A percentile compares a stretch with the other conserved stretches of the same genome.
Evolutionary conservation across 2,329 filamentous ascomycete genomes (phyloP).

Genomic region (Sporothrix dimorphospora): DNA sequence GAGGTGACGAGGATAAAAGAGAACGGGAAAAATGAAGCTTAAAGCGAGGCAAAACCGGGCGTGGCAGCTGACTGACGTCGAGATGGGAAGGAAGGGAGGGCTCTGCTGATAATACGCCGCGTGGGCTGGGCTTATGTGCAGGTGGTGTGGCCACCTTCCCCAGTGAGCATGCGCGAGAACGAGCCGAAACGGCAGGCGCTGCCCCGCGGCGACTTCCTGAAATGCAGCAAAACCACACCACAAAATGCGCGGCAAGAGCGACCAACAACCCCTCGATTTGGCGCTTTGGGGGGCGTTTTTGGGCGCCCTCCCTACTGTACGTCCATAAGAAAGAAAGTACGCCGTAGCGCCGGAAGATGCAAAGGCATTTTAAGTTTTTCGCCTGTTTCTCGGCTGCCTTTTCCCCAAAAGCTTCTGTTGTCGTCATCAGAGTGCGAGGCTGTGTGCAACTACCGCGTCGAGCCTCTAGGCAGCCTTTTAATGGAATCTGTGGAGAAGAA

Average conservation of each 20-base stretch:
- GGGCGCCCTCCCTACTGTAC: background rate
- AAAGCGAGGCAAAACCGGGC: background rate
- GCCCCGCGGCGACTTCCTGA: conserved; percentile 13
- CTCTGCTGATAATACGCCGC: background rate
- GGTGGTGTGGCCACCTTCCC: background rate
- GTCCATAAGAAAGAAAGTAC: background rate
- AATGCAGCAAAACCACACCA: background rate
- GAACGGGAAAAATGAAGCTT: background rate
- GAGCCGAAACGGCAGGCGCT: background rate
- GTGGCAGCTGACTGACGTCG: conserved; percentile 25
- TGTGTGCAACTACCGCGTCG: conserved; percentile 7
- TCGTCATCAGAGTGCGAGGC: conserved; percentile 30
- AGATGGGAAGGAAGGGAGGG: conserved; percentile 2
- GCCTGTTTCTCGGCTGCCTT: background rate
- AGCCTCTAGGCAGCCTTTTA: conserved; percentile 26
- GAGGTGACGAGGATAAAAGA: background rate
- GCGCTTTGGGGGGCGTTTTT: background rate
- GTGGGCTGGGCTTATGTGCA: background rate
- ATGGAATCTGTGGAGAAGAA: background rate
- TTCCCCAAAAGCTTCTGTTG: background rate
- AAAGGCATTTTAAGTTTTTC: background rate
- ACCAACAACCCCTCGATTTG: background rate
- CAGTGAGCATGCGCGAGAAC: background rate
- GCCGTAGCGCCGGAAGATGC: background rate
- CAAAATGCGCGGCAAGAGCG: background rate